Evolutionary conservation across 768 basidiomycete genomes (phyloP), one percentile per base, ranked within the genome.

Genomic region (Fistulinella prunicolor): DNA sequence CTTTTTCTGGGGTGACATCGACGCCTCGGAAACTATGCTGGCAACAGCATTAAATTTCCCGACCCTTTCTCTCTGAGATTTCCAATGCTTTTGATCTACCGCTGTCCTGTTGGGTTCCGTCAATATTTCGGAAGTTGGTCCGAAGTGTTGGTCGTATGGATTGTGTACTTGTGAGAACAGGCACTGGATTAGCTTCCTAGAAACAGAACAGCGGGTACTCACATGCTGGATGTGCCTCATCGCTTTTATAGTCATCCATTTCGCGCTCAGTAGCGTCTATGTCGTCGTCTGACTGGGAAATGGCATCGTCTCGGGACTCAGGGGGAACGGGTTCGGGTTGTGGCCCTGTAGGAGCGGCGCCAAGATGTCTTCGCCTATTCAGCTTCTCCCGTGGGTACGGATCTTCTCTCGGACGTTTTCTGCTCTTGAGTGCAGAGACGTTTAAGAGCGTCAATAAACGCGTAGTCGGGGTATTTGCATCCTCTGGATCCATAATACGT

Each of bases 361-460:
- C 28, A 28, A 12, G 6, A 19, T 19, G 35, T 19, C 76, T 80
- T 43, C 82, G 63, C 63, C 83, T 87, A 72, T 90, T 89, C 40
- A 88, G 73, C 61, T 90, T 91, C 58, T 74, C 70, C 24, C 76
- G 74, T 17, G 66, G 66, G 19, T 55, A 58, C 0, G 52, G 23
- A 20, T 76, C 73, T 21, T 77, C 61, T 42, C 70, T 64, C 58
- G 78, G 81, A 21, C 80, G 70, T 59, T 86, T 90, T 23, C 73
- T 72, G 3, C 79, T 69, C 61, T 85, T 92, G 3, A 84, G 81
- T 0, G 90, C 89, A 28, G 90, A 91, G 3, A 94, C 88, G 62
- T 96, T 97, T 5, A 96, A 75, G 1, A 96, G 80, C 0, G 94
- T 95, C 23, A 96, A 68, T 1, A 96, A 80, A 42, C 83, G 83